Percentiles rank a stretch among this genome's conserved stretches.
Evolutionary conservation across 2,329 filamentous ascomycete species (phyloP).

Genomic region (Ascomycota sp.): DNA sequence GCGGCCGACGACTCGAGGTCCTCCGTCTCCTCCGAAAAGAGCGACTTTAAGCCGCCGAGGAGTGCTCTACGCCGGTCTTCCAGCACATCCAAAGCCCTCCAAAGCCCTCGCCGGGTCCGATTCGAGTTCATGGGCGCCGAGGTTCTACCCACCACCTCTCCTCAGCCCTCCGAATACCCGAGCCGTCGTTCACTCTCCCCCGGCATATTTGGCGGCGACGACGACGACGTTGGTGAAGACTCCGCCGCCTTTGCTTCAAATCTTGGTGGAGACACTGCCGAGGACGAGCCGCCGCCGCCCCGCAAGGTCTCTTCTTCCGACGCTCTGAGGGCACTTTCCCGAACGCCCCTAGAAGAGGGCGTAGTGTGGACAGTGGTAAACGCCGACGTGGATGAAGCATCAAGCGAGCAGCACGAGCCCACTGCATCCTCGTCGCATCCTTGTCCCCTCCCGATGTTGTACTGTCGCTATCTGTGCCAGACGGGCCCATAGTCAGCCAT

Average conservation of each 20-base stretch:
- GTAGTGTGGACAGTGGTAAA: slow-evolving; percentile 31
- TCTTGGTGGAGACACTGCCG: slow-evolving; percentile 17
- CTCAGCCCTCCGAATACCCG: slow-evolving; percentile 17
- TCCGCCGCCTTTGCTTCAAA: slow-evolving; percentile 10
- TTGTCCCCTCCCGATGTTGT: too few relatives aligned
- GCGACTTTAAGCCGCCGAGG: slow-evolving; percentile 26
- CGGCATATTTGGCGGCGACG: slow-evolving; percentile 7
- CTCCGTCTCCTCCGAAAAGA: slow-evolving; percentile 31
- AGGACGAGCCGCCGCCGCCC: slow-evolving; percentile 22
- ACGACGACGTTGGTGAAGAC: slow-evolving; percentile 7
- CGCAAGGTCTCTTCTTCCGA: slow-evolving; percentile 37
- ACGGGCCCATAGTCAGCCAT: too few relatives aligned
- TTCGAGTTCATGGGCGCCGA: slow-evolving; percentile 41
- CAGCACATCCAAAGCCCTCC: slow-evolving; percentile 25
- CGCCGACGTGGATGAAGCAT: slow-evolving; percentile 10
- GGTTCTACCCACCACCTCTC: slow-evolving; percentile 38
- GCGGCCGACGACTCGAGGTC: slow-evolving; percentile 27
- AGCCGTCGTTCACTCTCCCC: slow-evolving; percentile 8
- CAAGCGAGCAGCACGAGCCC: slow-evolving; percentile 1
- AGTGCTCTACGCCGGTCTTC: slow-evolving; percentile 38
- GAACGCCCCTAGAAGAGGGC: slow-evolving; percentile 26
- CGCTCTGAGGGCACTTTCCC: slow-evolving; percentile 28
- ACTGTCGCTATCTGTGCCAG: too few relatives aligned
- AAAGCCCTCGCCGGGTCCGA: slow-evolving; percentile 39
- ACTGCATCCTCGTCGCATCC: background rate